Base-by-base conservation (phyloP, 2,329 filamentous ascomycete genomes). In the Colletotrichum acutatum region DNA sequence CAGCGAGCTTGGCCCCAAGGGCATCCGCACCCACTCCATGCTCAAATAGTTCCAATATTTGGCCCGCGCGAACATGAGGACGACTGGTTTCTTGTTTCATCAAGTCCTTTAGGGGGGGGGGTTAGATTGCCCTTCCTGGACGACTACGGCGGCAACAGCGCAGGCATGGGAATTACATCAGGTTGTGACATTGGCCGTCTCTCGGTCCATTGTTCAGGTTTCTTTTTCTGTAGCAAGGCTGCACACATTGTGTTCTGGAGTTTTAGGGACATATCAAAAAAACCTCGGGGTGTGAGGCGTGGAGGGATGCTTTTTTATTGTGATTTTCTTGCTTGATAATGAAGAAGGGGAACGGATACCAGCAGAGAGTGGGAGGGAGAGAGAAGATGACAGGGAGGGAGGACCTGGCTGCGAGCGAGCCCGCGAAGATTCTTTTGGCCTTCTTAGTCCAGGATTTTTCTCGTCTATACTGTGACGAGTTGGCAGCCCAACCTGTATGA, bases 1-100 rank as follows among this genome's bases (percentile, higher is more conserved):
- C 66, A 90, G 88, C 75, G 88, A 89, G 70, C 78, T 88, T 54
- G 88, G 88, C 1, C 88, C 88, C 73, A 89, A 88, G 82, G 88
- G 82, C 12, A 84, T 90, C 70, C 83, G 87, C 58, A 85, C 83
- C 58, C 87, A 89, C 77, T 88, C 87, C 4, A 87, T 90, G 86
- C 83, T 89, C 28, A 82, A 83, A 66, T 89, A 80, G 75, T 66
- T 26, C 5, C 16, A 46, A n/a, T 8, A 16, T 42, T 22, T 24
- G 28, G 46, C 14, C 61, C 2, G 30, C 22, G 19, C 19, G 37
- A 49, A 49, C 7, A 9, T 8, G 19, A 19, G 19, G 19, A 49
- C 8, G 19, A 49, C 42, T 22, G 42, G 42, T 22, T 49, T 49
- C 42, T 49, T n/a, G 19, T 49, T 49, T 49, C 42, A 49, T 49